These are phyloP conservation scores for Wallacemonas rigidus DNA, from an alignment of 208 protist species.

Conservation along the genomic window DNA sequence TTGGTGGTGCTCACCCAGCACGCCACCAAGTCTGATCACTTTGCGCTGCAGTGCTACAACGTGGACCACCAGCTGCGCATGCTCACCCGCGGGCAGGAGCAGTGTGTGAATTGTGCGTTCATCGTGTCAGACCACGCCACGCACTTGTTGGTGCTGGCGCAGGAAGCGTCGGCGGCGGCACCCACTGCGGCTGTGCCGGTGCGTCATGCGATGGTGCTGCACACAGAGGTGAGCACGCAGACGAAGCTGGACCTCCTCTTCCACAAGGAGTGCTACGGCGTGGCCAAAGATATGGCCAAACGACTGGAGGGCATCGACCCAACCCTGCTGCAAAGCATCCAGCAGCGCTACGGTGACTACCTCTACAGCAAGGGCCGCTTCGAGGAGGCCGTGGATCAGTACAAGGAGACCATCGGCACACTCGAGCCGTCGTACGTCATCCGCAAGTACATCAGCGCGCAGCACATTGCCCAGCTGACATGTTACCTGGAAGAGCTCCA, in stretches of 20 bases:
- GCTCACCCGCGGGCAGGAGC: conserved; percentile 66
- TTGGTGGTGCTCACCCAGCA: conserved; percentile 82
- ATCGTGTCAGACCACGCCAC: conserved; percentile 81
- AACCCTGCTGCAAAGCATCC: conserved; percentile 91
- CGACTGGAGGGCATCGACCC: conserved; percentile 35
- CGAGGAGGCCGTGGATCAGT: conserved; percentile 92
- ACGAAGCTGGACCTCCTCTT: conserved; percentile 96
- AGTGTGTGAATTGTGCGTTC: conserved; percentile 61
- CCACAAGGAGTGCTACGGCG: conserved; percentile 93
- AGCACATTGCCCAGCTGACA: conserved; percentile 94
- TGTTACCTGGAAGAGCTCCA: conserved; percentile 93
- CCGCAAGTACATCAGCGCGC: conserved; percentile 93
- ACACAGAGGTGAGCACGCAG: conserved; percentile 93
- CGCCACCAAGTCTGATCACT: conserved; percentile 40
- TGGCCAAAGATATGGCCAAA: conserved; percentile 93
- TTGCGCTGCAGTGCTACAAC: conserved; percentile 88
- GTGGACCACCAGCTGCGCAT: conserved; percentile 89
- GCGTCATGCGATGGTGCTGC: conserved; percentile 30
- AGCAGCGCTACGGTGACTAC: conserved; percentile 94
- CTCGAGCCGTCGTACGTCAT: conserved; percentile 98
- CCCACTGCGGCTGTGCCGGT: conserved; percentile 12
- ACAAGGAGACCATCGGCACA: conserved; percentile 92
- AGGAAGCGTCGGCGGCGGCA: conserved; percentile 33
- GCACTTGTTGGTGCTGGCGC: conserved; percentile 80
- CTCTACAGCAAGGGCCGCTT: conserved; percentile 84